phyloP scores from a whole-genome alignment of 1,284 basidiomycete species.

The Microbotryum lychnidis-dioicae region DNA sequence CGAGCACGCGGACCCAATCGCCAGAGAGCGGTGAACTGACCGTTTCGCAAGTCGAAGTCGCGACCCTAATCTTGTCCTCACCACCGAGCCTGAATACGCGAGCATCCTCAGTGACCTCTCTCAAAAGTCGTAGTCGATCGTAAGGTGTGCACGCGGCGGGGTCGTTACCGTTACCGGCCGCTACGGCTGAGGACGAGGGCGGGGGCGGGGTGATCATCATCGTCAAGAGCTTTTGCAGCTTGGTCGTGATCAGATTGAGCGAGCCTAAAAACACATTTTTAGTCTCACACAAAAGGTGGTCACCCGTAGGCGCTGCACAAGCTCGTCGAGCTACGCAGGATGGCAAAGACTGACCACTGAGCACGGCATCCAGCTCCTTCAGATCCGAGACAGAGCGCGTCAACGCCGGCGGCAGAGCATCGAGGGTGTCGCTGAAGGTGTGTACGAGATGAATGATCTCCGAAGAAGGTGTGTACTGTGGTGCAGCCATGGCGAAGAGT shows the following conservation, averaged over 20 bases:
- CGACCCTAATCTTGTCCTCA: conserved; percentile 98
- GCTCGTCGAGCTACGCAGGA: background rate
- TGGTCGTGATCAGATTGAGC: conserved; percentile 65
- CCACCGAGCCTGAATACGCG: conserved; percentile 84
- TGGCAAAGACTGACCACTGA: conserved; percentile 52
- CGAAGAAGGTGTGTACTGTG: conserved; percentile 15
- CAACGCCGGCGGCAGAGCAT: conserved; percentile 86
- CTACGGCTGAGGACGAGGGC: background rate
- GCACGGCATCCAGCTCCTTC: conserved; percentile 93
- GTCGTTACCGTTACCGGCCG: conserved; percentile 36
- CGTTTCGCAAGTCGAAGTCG: conserved; percentile 84
- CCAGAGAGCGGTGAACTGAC: conserved; percentile 36
- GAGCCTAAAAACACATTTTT: conserved; percentile 41
- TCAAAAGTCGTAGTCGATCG: conserved; percentile 74
- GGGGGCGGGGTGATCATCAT: conserved; percentile 48
- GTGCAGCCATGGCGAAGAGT: too few relatives aligned
- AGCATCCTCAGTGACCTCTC: conserved; percentile 90
- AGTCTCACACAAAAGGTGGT: too few relatives aligned
- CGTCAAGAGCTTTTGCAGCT: conserved; percentile 62
- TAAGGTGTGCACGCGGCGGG: conserved; percentile 46
- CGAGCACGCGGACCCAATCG: background rate
- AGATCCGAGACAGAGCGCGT: conserved; percentile 91
- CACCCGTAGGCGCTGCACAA: background rate
- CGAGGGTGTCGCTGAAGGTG: conserved; percentile 63
- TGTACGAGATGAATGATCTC: conserved; percentile 30